Percentiles rank a stretch among this genome's conserved stretches.
Evolutionary conservation across 768 basidiomycete species (phyloP).

Genomic region (Mycena floridula): DNA sequence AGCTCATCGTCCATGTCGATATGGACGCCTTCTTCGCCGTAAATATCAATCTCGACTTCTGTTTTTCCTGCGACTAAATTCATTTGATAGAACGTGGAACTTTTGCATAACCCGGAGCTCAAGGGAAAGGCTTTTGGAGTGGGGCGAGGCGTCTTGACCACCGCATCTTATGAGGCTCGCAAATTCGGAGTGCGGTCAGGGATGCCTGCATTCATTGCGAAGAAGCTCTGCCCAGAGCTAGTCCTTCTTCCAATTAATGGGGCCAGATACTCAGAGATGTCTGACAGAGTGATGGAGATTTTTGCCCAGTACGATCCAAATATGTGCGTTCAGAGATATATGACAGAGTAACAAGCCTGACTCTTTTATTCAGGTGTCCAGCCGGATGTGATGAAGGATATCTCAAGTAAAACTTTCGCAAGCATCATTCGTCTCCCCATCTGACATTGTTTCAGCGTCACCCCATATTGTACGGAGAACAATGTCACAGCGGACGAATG

Average conservation of each 20-base stretch:
- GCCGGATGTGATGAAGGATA: slow-evolving; percentile 91
- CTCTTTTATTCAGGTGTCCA: too few species aligned
- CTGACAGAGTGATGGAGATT: slow-evolving; percentile 64
- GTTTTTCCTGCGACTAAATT: background rate
- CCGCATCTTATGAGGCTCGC: slow-evolving; percentile 89
- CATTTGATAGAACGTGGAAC: slow-evolving; percentile 48
- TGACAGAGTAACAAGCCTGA: too few species aligned
- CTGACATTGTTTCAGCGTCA: slow-evolving; percentile 50
- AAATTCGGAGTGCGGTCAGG: slow-evolving; percentile 90
- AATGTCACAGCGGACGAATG: slow-evolving; percentile 63
- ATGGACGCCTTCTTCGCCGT: slow-evolving; percentile 91
- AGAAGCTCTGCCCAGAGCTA: slow-evolving; percentile 89
- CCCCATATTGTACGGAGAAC: slow-evolving; percentile 71
- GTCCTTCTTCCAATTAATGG: slow-evolving; percentile 41
- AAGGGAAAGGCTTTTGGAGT: slow-evolving; percentile 31
- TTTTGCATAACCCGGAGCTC: slow-evolving; percentile 12
- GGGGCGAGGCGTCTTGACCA: slow-evolving; percentile 77
- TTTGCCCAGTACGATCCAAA: slow-evolving; percentile 67
- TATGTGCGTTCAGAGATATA: too few species aligned
- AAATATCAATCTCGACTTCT: slow-evolving; percentile 9
- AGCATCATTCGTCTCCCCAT: background rate
- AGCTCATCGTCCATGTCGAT: slow-evolving; percentile 89
- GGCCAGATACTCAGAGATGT: slow-evolving; percentile 63
- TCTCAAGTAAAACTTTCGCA: slow-evolving; percentile 52
- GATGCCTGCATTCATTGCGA: slow-evolving; percentile 95